Base-by-base conservation (phyloP, 371 early-diverging fungal species). In the Zopfochytrium polystomum region DNA sequence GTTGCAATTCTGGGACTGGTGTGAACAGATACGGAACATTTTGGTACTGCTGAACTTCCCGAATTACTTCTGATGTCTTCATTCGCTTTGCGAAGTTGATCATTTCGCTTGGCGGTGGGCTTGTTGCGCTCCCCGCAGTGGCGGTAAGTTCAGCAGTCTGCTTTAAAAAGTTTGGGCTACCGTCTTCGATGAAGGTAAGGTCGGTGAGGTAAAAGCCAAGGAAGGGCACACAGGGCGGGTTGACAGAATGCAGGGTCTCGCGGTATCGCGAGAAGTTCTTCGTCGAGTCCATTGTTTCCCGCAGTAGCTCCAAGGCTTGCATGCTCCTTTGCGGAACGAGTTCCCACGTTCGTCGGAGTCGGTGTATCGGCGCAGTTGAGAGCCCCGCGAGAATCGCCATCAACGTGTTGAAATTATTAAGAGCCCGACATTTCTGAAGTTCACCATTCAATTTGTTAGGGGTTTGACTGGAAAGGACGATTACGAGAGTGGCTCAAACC, bases 31-130 rank as follows among this genome's bases (percentile, higher is more conserved):
- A 96, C n/a, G 90, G 87, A 1, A 83, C 82, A 31, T 85, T 85
- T 72, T 95, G 95, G 77, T 89, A 95, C 66, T 91, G 91, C 67
- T 91, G 91, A 60, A 95, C 86, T 48, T 94, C 92, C n/a, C 90
- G 86, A 72, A 96, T 87, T 29, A 92, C 87, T 55, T 91, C 89
- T 0, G 93, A 91, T 0, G 90, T 87, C 71, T 89, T 90, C 63
- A 84, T 81, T 50, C 89, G 87, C 75, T 95, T 95, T 58, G 82
- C 85, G 78, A 95, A 95, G 74, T 96, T 96, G 78, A 96, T 91
- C 33, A 90, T 78, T n/a, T 60, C 20, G 11, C 23, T n/a, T 25
- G 7, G 38, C 7, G 7, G 38, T 38, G 38, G 38, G n/a, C n/a
- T n/a, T n/a, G n/a, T n/a, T 4, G 22, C 44, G 9, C 22, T 9